Base-by-base conservation (phyloP, 2,329 filamentous ascomycete species). In the Chaetomium sp. region DNA sequence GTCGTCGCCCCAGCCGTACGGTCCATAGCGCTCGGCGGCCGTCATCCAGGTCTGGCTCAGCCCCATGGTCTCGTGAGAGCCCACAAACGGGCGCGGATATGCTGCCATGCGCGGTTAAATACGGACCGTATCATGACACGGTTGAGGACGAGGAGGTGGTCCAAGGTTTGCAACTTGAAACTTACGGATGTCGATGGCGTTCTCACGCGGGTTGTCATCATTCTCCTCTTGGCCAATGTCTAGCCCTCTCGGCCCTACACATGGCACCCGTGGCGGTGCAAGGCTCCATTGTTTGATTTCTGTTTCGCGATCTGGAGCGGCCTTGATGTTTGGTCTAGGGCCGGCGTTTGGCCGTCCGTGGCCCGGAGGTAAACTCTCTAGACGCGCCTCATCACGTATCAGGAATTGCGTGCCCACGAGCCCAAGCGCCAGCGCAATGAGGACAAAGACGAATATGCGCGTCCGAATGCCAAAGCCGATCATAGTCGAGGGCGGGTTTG, bases 41-140 rank as follows among this genome's bases (percentile, higher is more conserved):
- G 59, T 62, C 59, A 62, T 62, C 59, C 59, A 62, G 27, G 59
- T 62, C n/a, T 49, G 59, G n/a, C 38, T 47, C 27, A 62, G 21
- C n/a, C 59, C 59, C 25, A 62, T 16, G n/a, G n/a, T 35, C 25
- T 49, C 50, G 16, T 62, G 51, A 13, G 59, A 62, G 35, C 51
- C 59, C 35, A 50, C 51, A 50, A 62, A 56, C 13, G 59, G 59
- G 35, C 59, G 51, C 21, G 59, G 59, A 12, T 62, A 62, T 25
- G 33, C 59, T 62, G 51, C 19, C 6, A 19, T 4, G 19, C 0
- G 16, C 0, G 31, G 59, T 61, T 21, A 61, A 33, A 21, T 25
- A 55, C 16, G 19, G 23, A 16, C 33, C 13, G 13, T 25, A 23
- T 19, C 23, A 31, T 29, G 29, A 12, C 3, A 21, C 4, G 27